Evolutionary conservation across 2,329 filamentous ascomycete species (phyloP).

Genomic region (Penicillium frequentans): DNA sequence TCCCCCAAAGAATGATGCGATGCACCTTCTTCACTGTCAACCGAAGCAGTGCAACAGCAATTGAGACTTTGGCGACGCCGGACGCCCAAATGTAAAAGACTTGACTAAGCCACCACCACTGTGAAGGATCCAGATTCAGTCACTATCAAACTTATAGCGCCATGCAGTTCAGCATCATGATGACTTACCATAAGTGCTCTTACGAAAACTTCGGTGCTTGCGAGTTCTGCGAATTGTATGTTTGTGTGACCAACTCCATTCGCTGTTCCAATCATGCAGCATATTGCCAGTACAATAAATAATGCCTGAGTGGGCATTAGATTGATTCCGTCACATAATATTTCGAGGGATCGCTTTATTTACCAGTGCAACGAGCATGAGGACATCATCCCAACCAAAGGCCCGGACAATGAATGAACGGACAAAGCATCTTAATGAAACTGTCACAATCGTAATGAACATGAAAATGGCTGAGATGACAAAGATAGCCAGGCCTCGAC

Average conservation of each 20-base stretch:
- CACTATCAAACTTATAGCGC: background rate
- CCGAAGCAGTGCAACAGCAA: slow-evolving; percentile 51
- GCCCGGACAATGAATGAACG: slow-evolving; percentile 34
- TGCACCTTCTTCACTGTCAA: slow-evolving; percentile 45
- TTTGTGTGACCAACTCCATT: background rate
- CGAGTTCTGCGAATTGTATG: background rate
- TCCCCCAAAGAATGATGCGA: slow-evolving; percentile 43
- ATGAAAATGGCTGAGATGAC: slow-evolving; percentile 29
- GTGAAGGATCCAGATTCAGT: background rate
- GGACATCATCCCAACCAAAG: slow-evolving; percentile 23
- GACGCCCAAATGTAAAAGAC: slow-evolving; percentile 48
- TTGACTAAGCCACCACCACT: slow-evolving; percentile 50
- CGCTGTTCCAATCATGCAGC: background rate
- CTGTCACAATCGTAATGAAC: slow-evolving; percentile 33
- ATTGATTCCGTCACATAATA: background rate
- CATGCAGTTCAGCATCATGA: background rate
- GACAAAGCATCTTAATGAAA: slow-evolving; percentile 35
- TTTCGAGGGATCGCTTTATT: background rate
- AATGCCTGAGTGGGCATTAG: background rate
- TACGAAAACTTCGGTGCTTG: background rate
- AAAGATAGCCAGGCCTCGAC: slow-evolving; percentile 10
- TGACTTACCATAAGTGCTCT: background rate
- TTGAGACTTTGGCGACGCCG: slow-evolving; percentile 46
- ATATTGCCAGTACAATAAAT: slow-evolving; percentile 10
- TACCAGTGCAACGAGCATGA: slow-evolving; percentile 22